Evolutionary conservation across 768 basidiomycete species (phyloP), one percentile per base, ranked within the genome.

Genomic region (Cystofilobasidium ferigula): DNA sequence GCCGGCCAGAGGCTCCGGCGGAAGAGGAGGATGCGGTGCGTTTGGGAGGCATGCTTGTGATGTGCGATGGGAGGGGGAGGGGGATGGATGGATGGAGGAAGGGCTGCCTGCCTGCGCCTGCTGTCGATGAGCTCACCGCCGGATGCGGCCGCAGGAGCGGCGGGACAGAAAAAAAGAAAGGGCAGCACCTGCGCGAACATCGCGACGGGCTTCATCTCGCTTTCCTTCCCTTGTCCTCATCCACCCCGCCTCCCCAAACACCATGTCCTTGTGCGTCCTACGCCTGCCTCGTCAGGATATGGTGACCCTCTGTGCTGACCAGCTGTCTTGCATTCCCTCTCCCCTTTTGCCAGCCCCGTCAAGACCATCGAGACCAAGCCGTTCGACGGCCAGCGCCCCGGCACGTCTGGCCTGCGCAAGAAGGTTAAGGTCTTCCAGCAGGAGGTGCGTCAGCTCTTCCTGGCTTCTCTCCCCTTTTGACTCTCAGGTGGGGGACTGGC

Each of bases 351-450:
- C 63, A 64, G 63, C 34, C n/a, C 28, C 28, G 51, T 64, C 36
- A 26, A 64, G 63, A 64, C 63, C 45, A 59, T 64, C 57, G 14
- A 43, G 30, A 30, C 56, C 45, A 64, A 59, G 57, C 63, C 63
- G 45, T 64, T 64, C 22, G 63, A 64, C 43, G 63, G 63, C 24
- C 90, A 93, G 79, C 97, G 94, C 77, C 95, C 95, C 28, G 95
- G 95, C 68, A 98, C 95, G 14, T 98, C 95, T 69, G 95, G 95
- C 70, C 84, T 98, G 56, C 83, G 95, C 73, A 98, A 98, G 81
- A 84, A 92, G 73, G 95, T 98, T 77, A 97, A 94, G 79, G 84
- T 98, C 72, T 99, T 99, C 83, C 89, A 99, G 78, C 90, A 97
- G 77, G 82, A 89, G 83, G 91, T 89, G 71, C 70, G 81, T 67